These are phyloP conservation scores for Rhododendron henanense DNA, from an alignment of 148 eudicot species.

Conservation along the genomic window DNA sequence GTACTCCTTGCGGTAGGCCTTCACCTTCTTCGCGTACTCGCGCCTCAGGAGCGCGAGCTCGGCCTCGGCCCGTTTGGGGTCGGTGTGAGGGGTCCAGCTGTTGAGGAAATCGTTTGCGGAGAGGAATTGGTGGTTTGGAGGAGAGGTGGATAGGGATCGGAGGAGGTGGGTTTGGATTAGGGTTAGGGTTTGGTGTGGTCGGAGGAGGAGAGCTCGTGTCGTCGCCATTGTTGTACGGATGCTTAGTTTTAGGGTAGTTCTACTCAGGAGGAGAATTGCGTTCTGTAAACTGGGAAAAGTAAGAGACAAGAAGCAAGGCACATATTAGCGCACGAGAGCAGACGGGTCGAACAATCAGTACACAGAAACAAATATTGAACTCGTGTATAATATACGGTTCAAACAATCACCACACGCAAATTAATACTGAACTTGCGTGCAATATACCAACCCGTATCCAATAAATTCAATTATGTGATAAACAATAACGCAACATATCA, in stretches of 20 bases:
- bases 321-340: no score
- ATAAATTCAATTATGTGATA: no score
- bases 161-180: constrained; percentile 6
- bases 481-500: no score
- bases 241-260: background rate
- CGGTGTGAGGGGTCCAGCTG: constrained; percentile 40
- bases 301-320: no score
- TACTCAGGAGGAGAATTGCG: no score
- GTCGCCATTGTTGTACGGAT: constrained; percentile 6
- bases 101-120: constrained; percentile 24
- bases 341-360: no score
- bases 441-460: no score
- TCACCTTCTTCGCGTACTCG: constrained; percentile 64
- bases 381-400: no score
- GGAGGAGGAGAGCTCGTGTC: background rate
- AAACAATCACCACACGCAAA: no score
- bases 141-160: constrained; percentile 35
- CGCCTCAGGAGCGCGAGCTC: constrained; percentile 52
- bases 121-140: constrained; percentile 2
- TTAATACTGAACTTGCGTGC: no score
- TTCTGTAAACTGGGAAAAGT: no score
- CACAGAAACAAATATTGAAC: no score
- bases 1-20: constrained; percentile 52
- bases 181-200: background rate
- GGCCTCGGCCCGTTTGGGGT: constrained; percentile 50